Base-by-base conservation (phyloP, 108 stramenopile genomes). In the Nannochloropsis salina region DNA sequence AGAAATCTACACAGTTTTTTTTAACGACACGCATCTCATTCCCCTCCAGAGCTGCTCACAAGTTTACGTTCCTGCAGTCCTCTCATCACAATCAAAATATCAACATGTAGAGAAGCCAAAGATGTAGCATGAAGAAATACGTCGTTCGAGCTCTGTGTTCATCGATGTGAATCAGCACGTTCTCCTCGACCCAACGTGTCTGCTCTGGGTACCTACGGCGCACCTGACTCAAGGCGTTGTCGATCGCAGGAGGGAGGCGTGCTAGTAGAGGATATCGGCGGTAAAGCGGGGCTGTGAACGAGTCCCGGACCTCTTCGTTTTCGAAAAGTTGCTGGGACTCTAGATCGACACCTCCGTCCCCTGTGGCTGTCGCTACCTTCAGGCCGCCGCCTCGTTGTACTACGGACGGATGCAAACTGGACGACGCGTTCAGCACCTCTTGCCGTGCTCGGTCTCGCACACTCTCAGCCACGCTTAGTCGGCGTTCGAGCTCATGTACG, bases 141-240 rank as follows among this genome's bases (percentile, higher is more conserved):
- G 61, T 6, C 61, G 2, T n/a, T n/a, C 61, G 15, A n/a, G 61
- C 61, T 74, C 61, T 15, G 20, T 74, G 3, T 6, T 74, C 61
- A 74, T 74, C n/a, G 20, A 74, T n/a, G n/a, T 74, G 61, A 15
- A 4, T 74, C 61, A 74, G 20, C 61, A 74, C n/a, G n/a, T 74
- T 1, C 61, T 74, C 61, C 61, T 74, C 61, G 20, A 74, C 61
- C 61, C 61, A 74, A n/a, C 20, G 15, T n/a, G 61, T 74, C 61
- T 74, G 61, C 61, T 74, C 61, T 15, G 61, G 61, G 61, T n/a
- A 74, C 2, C 61, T 15, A 15, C 61, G 15, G 3, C 61, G 61
- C 20, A 74, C 61, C 61, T 74, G 61, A 74, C 61, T 74, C 61
- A 74, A 74, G n/a, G n/a, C n/a, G 61, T 74, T 74, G n/a, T 74